Evolutionary conservation across 208 protist species (phyloP), one percentile per base, ranked within the genome.

Genomic region (Perkinsela sp.): DNA sequence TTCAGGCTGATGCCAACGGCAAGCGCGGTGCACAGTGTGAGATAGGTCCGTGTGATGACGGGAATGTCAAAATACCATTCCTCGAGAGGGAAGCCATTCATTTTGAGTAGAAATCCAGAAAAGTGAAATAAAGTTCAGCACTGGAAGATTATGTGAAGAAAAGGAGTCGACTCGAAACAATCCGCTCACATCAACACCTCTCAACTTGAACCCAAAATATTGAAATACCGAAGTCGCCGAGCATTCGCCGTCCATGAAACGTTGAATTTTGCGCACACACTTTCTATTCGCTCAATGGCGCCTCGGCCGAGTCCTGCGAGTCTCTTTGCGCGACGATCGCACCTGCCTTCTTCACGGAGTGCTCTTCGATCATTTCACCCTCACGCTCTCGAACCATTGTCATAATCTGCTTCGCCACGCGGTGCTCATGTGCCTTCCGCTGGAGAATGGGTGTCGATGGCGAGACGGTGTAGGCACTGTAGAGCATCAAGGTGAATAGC

Each of bases 361-460:
- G 76, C 70, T 87, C 80, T 68, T 80, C 71, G 29, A 79, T 70
- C 22, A 90, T 69, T 48, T 83, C 78, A 29, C 80, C 81, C 75
- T 90, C 85, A 22, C 82, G 76, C 71, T 90, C 82, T 32, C 85
- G 82, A 1, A 90, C 85, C 85, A 90, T 90, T 67, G 86, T 81
- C 76, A 90, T 77, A 77, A 90, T 88, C 68, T 90, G 85, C 75
- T 88, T 88, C 13, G 82, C 88, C 6, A 90, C 81, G 30, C 85
- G 80, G 68, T 90, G 85, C 70, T 90, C 82, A 71, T 83, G 85
- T 65, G 88, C 85, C 67, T 88, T 88, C n/a, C 85, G 81, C 68
- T 90, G 81, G 16, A 90, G 76, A 48, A 90, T 83, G 0, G 85
- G 85, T 0, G 85, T 90, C 30, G 80, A 81, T 0, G 85, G 83